Conservation (phyloP, 1,284 basidiomycete genomes). For the Stygiomarasmius scandens region DNA sequence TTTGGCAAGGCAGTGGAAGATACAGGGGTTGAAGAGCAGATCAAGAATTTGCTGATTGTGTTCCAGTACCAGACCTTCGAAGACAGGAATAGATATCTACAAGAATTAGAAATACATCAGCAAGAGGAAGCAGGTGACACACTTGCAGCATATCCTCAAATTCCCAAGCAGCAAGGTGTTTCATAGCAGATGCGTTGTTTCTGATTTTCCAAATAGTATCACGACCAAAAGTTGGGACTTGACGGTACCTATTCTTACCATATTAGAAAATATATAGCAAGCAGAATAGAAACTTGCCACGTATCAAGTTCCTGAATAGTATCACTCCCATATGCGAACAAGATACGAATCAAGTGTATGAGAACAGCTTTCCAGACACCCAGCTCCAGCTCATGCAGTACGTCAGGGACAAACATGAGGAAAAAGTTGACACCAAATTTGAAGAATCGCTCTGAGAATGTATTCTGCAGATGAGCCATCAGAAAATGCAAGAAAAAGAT, state of each 20-base stretch:
- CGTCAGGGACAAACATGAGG: conserved; percentile 20
- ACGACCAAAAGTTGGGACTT: conserved; percentile 21
- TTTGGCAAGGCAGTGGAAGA: conserved; percentile 5
- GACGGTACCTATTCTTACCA: conserved; percentile 3
- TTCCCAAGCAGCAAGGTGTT: conserved; percentile 25
- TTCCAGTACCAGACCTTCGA: conserved; percentile 5
- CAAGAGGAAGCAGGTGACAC: too few species aligned
- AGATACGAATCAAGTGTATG: conserved; percentile 25
- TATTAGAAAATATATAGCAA: neutral
- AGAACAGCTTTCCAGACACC: conserved; percentile 27
- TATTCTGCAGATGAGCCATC: too few species aligned
- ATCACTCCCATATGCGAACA: conserved; percentile 14
- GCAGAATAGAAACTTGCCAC: neutral
- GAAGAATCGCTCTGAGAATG: conserved; percentile 5
- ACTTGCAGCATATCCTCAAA: conserved; percentile 21
- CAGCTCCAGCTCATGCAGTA: conserved; percentile 21
- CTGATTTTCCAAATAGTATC: conserved; percentile 21
- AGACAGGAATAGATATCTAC: conserved; percentile 10
- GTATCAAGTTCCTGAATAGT: conserved; percentile 10
- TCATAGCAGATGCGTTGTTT: conserved; percentile 23
- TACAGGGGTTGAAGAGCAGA: neutral
- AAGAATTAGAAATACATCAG: neutral
- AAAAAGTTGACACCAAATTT: conserved; percentile 7
- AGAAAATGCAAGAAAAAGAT: neutral
- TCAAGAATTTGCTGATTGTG: neutral